These are phyloP conservation scores for Saccharomycopsis selenospora DNA, from an alignment of 805 yeast species.

Conservation along the genomic window DNA sequence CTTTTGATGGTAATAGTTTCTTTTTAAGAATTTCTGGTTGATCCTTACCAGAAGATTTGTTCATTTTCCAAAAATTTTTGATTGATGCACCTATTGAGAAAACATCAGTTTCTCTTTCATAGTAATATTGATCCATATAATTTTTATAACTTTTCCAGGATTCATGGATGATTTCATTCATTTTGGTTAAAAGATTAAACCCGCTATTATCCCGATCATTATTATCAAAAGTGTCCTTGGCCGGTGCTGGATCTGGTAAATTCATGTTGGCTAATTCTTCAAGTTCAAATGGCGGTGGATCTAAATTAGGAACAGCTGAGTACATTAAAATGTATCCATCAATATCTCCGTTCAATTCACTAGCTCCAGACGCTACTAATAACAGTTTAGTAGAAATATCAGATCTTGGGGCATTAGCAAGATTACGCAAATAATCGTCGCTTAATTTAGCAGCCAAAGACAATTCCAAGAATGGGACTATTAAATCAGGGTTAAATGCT, in stretches of 20 bases:
- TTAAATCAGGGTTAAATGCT: constrained; percentile 54
- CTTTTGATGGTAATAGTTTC: neutral
- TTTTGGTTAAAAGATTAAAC: constrained; percentile 6
- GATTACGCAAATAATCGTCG: constrained; percentile 48
- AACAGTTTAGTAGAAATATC: constrained; percentile 56
- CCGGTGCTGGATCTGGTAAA: constrained; percentile 9
- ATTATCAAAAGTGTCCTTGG: neutral
- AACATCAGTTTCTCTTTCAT: constrained; percentile 14
- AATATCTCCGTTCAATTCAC: constrained; percentile 67
- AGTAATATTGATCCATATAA: constrained; percentile 11
- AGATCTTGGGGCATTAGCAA: constrained; percentile 55
- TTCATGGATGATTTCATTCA: constrained; percentile 11
- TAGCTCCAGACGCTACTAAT: constrained; percentile 70
- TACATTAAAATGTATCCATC: constrained; percentile 69
- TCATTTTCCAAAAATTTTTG: constrained; percentile 17
- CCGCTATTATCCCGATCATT: constrained; percentile 2
- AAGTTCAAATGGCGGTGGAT: constrained; percentile 51
- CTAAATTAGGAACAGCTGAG: constrained; percentile 55
- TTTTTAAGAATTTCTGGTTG: constrained; percentile 35
- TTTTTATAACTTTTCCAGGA: constrained; percentile 18
- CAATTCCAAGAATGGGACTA: constrained; percentile 71
- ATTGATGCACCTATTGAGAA: constrained; percentile 17
- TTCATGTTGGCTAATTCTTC: constrained; percentile 10
- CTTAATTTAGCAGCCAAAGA: constrained; percentile 58
- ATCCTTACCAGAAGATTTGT: constrained; percentile 1